Conservation (phyloP, 2,329 filamentous ascomycete genomes). For the Colletotrichum musicola region DNA sequence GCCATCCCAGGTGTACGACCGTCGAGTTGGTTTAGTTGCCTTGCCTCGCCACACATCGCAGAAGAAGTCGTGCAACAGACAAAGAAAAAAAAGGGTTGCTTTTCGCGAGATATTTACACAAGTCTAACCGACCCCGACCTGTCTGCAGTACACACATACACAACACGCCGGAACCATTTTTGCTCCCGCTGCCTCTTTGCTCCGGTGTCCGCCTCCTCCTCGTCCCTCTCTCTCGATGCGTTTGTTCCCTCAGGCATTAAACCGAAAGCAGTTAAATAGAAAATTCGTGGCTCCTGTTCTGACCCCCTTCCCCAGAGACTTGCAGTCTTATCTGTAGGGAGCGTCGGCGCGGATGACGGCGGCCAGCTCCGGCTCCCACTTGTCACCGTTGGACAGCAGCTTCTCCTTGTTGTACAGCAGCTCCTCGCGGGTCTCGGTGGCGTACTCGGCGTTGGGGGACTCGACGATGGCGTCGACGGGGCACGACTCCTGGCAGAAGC, state of each 20-base stretch:
- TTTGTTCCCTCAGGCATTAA: conserved; percentile 20
- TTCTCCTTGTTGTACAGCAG: conserved; percentile 99
- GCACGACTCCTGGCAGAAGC: conserved; percentile 98
- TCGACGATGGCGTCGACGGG: conserved; percentile 91
- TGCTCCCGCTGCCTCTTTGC: conserved; percentile 21
- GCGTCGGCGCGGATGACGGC: conserved; percentile 93
- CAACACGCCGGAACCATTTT: conserved; percentile 22
- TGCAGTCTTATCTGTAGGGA: conserved; percentile 79
- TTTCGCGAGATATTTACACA: conserved; percentile 40
- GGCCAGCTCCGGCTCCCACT: conserved; percentile 98
- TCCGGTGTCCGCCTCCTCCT: conserved; percentile 4
- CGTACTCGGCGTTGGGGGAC: conserved; percentile 73
- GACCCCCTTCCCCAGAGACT: not conserved
- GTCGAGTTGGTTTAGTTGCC: too few species aligned
- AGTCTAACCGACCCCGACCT: conserved; percentile 34
- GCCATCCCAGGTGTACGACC: not conserved
- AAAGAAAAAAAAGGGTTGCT: conserved; percentile 37
- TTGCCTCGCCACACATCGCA: not conserved
- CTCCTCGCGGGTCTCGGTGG: conserved; percentile 84
- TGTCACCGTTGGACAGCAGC: conserved; percentile 88
- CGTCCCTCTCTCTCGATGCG: not conserved
- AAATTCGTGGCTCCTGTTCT: not conserved
- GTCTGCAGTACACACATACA: conserved; percentile 38
- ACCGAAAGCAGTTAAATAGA: conserved; percentile 14
- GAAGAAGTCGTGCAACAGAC: conserved; percentile 13